These are phyloP conservation scores for Pseudoneurospora amorphoporcata DNA, from an alignment of 495 filamentous ascomycete species.

Conservation along the genomic window DNA sequence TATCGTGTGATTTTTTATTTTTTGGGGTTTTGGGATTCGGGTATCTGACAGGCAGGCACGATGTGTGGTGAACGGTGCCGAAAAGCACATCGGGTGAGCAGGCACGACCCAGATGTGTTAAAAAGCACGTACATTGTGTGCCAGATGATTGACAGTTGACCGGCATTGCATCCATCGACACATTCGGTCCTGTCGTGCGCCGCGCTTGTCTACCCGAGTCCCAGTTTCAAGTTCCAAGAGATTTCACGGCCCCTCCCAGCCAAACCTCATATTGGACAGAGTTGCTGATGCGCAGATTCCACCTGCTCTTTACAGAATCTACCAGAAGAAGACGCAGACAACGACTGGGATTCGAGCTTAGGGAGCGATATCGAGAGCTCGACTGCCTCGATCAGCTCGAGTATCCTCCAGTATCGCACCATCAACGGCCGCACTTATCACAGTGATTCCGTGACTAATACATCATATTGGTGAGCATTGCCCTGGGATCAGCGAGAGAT, in stretches of 20 bases:
- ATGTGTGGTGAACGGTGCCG: too few species aligned
- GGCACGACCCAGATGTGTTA: too few species aligned
- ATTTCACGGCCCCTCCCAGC: neutral
- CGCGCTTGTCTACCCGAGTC: too few species aligned
- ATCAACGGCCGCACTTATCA: constrained; percentile 32
- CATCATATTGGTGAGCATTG: constrained; percentile 21
- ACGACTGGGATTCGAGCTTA: constrained; percentile 30
- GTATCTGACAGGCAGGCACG: too few species aligned
- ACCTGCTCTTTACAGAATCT: neutral
- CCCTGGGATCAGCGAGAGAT: neutral
- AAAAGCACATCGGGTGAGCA: too few species aligned
- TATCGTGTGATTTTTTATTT: too few species aligned
- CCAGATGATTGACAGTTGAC: too few species aligned
- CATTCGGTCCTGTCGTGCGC: too few species aligned
- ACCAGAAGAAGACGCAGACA: constrained; percentile 2
- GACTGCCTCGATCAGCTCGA: constrained; percentile 35
- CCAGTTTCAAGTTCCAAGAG: too few species aligned
- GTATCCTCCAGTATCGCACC: constrained; percentile 32
- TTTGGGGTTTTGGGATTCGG: too few species aligned
- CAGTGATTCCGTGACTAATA: constrained; percentile 15
- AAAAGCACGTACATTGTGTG: too few species aligned
- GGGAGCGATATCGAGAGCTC: constrained; percentile 23
- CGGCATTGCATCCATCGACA: too few species aligned
- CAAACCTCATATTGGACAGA: neutral
- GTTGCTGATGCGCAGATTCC: neutral